These are phyloP conservation scores for Mycena rebaudengoi DNA, from an alignment of 768 basidiomycete genomes.

Conservation along the genomic window DNA sequence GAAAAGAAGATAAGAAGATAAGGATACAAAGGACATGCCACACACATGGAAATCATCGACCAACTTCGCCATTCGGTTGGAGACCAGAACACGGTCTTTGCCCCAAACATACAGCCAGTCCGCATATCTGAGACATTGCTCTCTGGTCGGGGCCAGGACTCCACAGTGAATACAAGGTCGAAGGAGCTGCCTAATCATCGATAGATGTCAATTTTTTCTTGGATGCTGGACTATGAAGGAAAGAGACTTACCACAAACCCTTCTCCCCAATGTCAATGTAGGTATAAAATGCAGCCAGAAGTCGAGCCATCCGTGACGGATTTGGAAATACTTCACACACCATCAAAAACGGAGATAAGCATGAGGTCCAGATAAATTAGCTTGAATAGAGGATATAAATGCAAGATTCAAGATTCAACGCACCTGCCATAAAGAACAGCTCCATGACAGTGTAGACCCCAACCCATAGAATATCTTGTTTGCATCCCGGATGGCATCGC, in stretches of 20 bases:
- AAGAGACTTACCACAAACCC: conserved; percentile 16
- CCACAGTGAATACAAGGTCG: conserved; percentile 1
- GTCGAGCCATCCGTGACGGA: conserved; percentile 28
- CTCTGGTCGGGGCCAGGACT: conserved; percentile 16
- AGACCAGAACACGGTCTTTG: conserved; percentile 3
- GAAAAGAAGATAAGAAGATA: neutral
- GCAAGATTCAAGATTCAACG: neutral
- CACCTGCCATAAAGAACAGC: conserved; percentile 31
- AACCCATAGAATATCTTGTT: conserved; percentile 25
- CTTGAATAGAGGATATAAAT: neutral
- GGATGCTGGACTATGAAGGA: neutral
- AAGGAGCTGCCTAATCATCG: neutral
- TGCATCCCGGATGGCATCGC: conserved; percentile 13
- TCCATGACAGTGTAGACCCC: conserved; percentile 33
- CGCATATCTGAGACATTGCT: conserved; percentile 23
- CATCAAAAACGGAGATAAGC: conserved; percentile 26
- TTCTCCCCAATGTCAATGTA: conserved; percentile 13
- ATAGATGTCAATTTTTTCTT: no score
- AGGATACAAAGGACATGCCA: no score
- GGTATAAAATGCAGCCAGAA: conserved; percentile 29
- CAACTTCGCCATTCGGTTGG: conserved; percentile 13
- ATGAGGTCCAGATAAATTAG: conserved; percentile 5
- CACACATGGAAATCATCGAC: conserved; percentile 25
- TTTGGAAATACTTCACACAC: conserved; percentile 30
- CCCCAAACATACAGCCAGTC: conserved; percentile 34